Conservation (phyloP, 1,284 basidiomycete genomes). For the Naganishia liquefaciens region DNA sequence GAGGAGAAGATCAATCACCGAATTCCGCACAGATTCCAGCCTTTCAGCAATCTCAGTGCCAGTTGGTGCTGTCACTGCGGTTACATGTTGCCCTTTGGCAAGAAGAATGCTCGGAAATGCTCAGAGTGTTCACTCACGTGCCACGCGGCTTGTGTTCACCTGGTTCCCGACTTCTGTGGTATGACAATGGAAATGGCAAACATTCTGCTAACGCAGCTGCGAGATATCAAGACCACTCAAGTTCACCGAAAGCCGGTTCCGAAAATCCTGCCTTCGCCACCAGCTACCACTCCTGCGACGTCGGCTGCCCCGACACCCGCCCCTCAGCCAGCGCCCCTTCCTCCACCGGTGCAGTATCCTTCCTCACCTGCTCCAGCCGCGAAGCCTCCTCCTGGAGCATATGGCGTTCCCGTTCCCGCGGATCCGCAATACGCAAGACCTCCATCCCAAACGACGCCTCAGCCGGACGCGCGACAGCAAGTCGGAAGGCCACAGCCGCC, state of each 20-base stretch:
- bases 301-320: slow-evolving; percentile 34
- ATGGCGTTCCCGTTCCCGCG: slow-evolving; percentile 43
- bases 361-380: slow-evolving; percentile 34
- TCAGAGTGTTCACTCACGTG: slow-evolving; percentile 95
- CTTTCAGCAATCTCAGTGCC: slow-evolving; percentile 93
- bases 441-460: slow-evolving; percentile 37
- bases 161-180: slow-evolving; percentile 98
- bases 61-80: slow-evolving; percentile 99
- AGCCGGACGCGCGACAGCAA: slow-evolving; percentile 47
- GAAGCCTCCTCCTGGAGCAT: slow-evolving; percentile 43
- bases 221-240: slow-evolving; percentile 64
- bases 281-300: slow-evolving; percentile 35
- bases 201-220: slow-evolving; percentile 84
- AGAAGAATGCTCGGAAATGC: slow-evolving; percentile 94
- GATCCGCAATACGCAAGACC: slow-evolving; percentile 43
- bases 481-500: slow-evolving; percentile 65
- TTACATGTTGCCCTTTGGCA: slow-evolving; percentile 93
- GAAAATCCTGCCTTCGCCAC: slow-evolving; percentile 32
- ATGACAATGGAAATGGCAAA: slow-evolving; percentile 99
- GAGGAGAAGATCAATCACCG: slow-evolving; percentile 99
- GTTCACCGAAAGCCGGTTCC: slow-evolving; percentile 43
- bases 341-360: slow-evolving; percentile 37
- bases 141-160: slow-evolving; percentile 95
- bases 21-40: slow-evolving; percentile 97
- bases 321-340: slow-evolving; percentile 36